Evolutionary conservation across 2,329 filamentous ascomycete genomes (phyloP), one percentile per base, ranked within the genome.

Genomic region (Plectosphaerella cucumerina): DNA sequence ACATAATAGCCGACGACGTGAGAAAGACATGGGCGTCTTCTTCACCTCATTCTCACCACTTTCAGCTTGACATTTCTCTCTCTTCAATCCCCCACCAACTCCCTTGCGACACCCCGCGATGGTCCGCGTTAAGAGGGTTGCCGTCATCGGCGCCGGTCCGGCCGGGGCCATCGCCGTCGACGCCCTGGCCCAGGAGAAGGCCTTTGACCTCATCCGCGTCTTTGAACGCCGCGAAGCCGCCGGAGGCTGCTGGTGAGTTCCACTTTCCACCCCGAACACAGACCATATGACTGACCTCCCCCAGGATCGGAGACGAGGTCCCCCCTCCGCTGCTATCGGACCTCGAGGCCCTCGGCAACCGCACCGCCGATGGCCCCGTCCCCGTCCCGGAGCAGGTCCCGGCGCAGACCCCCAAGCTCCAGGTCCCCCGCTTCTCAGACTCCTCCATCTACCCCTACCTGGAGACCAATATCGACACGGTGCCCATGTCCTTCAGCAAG

Each of bases 381-480:
- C 23, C 67, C 2, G 66, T 81, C 18, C 81, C 81, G 0, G 50
- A 65, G 2, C 53, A 58, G 1, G 63, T 84, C 0, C 82, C 81
- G 4, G 67, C 74, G 0, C 65, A 70, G 48, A 69, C 71, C 0
- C 69, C 74, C 1, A 70, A 68, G 39, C 62, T 67, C 12, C 71
- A 75, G 17, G 71, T 73, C 50, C 71, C 76, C 21, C 76, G 81
- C 3, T 83, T 78, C 58, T 65, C 71, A 12, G 81, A 85, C 53
- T 81, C 81, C 0, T 78, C 79, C 1, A 72, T 86, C 17, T 86
- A 86, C 56, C 79, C 81, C 0, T 76, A 78, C 18, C 66, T 87
- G n/a, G 81, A 87, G 60, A 87, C 82, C 3, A 87, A 87, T 55
- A 78, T 87, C 42, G 76, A 80, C 54, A 70, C 71, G 6, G 59